Conservation (phyloP, 495 filamentous ascomycete species). For the Letharia lupina region DNA sequence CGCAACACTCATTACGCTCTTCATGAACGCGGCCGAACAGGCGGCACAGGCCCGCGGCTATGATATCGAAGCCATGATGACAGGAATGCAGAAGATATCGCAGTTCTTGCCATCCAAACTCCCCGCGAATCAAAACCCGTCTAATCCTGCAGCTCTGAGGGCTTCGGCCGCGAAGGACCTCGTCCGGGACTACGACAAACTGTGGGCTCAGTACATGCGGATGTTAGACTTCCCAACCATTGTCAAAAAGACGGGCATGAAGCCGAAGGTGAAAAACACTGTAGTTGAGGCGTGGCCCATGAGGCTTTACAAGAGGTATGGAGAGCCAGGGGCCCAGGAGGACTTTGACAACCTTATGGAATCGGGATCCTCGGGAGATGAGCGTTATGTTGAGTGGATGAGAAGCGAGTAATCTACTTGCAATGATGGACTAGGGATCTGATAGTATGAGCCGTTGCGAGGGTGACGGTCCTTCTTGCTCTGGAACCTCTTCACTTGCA, state of each 20-base stretch:
- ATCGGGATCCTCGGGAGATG: neutral
- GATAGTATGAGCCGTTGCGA: too few species aligned
- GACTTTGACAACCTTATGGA: neutral
- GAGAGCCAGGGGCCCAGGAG: neutral
- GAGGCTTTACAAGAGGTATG: neutral
- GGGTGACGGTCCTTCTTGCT: too few species aligned
- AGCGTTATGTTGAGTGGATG: neutral
- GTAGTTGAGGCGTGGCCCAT: neutral
- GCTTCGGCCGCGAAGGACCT: too few species aligned
- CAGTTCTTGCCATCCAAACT: too few species aligned
- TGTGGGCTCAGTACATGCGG: too few species aligned
- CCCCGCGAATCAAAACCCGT: too few species aligned
- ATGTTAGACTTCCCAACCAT: neutral
- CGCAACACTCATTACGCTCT: neutral
- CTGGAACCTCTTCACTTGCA: too few species aligned
- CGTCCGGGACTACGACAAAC: too few species aligned
- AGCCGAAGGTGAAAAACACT: neutral
- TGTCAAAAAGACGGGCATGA: neutral
- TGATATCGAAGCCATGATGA: neutral
- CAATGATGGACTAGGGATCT: too few species aligned
- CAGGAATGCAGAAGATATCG: neutral
- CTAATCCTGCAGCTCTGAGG: too few species aligned
- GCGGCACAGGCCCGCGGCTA: neutral
- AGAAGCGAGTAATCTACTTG: neutral
- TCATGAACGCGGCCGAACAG: neutral